Evolutionary conservation across 805 yeast genomes (phyloP), one percentile per base, ranked within the genome.

Genomic region (Sugiyamaella valdiviana): DNA sequence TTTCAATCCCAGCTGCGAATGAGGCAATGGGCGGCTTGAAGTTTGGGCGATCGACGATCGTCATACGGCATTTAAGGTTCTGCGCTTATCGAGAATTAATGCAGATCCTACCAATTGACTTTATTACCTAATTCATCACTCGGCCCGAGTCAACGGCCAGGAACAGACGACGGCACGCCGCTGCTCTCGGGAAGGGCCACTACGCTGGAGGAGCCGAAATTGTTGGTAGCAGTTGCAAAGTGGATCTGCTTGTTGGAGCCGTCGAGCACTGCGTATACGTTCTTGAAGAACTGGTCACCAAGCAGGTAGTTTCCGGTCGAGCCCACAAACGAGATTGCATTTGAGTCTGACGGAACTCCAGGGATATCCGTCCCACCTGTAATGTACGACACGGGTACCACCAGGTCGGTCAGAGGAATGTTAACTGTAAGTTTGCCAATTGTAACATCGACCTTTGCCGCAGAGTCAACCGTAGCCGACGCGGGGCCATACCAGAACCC

Each of bases 401-500:
- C 39, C 10, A 63, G 47, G 41, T 59, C 58, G 12, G 42, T 19
- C 22, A 59, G 51, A 14, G 61, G 59, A 36, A 61, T 57, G 20
- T 56, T 58, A 16, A 59, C 52, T 14, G 44, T 26, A 48, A 63
- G 51, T 29, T 55, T 50, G 36, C 63, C 63, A 37, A 63, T 7
- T 12, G 39, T 17, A 15, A 20, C 22, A 16, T 36, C 39, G n/a
- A 36, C 22, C 39, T 36, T 17, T 12, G 9, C n/a, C n/a, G 39
- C 10, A 12, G 22, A 12, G 10, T 36, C 22, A 16, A 36, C 14
- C 14, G 10, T 7, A 12, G 17, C 22, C 6, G 22, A 17, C 4
- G 20, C 9, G 3, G 39, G 39, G 10, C 32, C 32, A n/a, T 26
- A 26, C 32, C 32, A 26, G 10, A 26, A 26, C n/a, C 32, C 32